phyloP scores from a whole-genome alignment of 306 rosid species.

The Malus orientalis region DNA sequence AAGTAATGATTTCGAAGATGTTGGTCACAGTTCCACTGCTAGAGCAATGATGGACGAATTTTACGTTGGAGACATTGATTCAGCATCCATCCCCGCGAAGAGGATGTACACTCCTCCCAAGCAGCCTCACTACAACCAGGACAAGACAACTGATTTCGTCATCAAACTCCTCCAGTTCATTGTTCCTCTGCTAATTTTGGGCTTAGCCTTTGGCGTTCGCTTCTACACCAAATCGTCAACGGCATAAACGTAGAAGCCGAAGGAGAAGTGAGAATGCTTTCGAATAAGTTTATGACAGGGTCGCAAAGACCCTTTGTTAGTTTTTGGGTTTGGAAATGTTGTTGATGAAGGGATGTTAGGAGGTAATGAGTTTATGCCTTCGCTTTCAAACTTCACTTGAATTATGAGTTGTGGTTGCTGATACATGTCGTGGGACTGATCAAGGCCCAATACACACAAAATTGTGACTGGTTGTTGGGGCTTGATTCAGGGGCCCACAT shows the following conservation, averaged over 20 bases:
- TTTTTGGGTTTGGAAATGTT: conserved; percentile 6
- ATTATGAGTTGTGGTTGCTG: neutral
- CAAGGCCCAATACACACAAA: neutral
- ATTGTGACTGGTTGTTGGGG: neutral
- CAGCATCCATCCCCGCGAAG: conserved; percentile 48
- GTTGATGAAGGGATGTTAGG: conserved; percentile 8
- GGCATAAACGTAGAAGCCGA: neutral
- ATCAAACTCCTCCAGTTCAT: conserved; percentile 75
- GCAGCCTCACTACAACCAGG: conserved; percentile 67
- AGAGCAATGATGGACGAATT: conserved; percentile 78
- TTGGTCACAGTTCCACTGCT: conserved; percentile 82
- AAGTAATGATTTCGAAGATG: conserved; percentile 67
- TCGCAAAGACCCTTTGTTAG: conserved; percentile 14
- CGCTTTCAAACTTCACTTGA: neutral
- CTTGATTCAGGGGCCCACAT: neutral
- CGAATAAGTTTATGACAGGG: conserved; percentile 18
- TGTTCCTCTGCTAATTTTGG: conserved; percentile 71
- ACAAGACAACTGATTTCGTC: conserved; percentile 59
- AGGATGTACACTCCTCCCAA: conserved; percentile 59
- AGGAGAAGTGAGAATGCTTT: conserved; percentile 4
- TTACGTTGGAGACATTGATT: conserved; percentile 72
- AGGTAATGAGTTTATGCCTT: conserved; percentile 18
- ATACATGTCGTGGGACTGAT: neutral
- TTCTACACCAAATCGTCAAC: conserved; percentile 54
- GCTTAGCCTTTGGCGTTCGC: conserved; percentile 60